Base-by-base conservation (phyloP, 2,329 filamentous ascomycete species). In the Cladorrhinum sp. region DNA sequence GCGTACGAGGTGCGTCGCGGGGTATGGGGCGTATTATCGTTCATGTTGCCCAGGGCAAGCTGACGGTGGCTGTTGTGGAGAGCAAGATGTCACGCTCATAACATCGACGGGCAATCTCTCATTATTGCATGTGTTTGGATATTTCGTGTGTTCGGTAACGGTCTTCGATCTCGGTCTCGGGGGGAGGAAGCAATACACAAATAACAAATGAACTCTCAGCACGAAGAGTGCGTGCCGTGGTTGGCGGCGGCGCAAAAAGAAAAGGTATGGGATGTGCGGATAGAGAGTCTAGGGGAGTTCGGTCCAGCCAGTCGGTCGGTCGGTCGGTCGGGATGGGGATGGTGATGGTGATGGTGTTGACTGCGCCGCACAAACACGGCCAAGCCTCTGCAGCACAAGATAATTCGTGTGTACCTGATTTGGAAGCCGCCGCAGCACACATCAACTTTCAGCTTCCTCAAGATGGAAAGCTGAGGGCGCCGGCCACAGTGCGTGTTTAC, bases 1-100 rank as follows among this genome's bases (percentile, higher is more conserved):
- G 76, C 75, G 66, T 78, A 76, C 64, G 66, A 57, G 50, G 55
- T 18, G 55, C 66, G 64, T n/a, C 66, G 67, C 33, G 66, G 61
- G 6, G 62, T 58, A 23, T 65, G 67, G 57, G 71, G 63, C 59
- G 67, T 66, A 65, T 74, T 72, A 48, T 65, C 59, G 63, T 63
- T 62, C 67, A 69, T 69, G 39, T 59, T 65, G 63, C 53, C 48
- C 26, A 54, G 52, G 59, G 14, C 21, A 46, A 36, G 50, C 42
- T 26, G 39, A 33, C 48, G 42, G 21, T 55, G 21, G 51, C 33
- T 36, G 23, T 18, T 54, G 48, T 28, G 21, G 16, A 21, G 21
- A 26, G 18, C 36, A 26, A 26, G 49, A n/a, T 26, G 14, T 28
- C 49, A 18, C 49, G 26, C 23, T 30, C 21, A 30, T 21, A 20